Conservation (phyloP, 257 asterid genomes). For the Solanum medicagineum region DNA sequence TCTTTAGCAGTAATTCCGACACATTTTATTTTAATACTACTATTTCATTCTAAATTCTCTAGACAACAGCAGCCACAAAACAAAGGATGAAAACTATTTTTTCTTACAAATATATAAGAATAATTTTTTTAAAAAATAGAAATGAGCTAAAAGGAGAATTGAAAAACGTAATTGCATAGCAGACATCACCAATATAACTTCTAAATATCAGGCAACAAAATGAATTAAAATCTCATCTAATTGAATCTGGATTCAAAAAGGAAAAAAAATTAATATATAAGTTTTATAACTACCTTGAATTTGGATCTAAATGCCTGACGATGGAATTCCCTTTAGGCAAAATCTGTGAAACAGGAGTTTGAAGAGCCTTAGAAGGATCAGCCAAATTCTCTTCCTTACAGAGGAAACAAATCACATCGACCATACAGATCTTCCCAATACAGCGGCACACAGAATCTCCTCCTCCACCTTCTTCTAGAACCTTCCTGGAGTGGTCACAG, state of each 20-base stretch:
- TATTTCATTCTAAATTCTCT: background rate
- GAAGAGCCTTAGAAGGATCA: conserved; percentile 54
- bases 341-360: conserved; percentile 33
- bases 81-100: too few species aligned
- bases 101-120: background rate
- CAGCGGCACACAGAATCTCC: conserved; percentile 20
- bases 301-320: conserved; percentile 55
- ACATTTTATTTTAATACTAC: background rate
- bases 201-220: background rate
- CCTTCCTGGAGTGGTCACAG: conserved; percentile 1
- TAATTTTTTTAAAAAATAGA: background rate
- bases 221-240: background rate
- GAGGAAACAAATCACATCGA: conserved; percentile 55
- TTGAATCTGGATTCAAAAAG: background rate
- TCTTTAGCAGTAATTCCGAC: background rate
- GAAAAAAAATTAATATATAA: background rate
- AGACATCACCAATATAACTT: background rate
- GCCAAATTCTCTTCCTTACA: conserved; percentile 40
- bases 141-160: background rate
- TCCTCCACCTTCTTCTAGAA: background rate
- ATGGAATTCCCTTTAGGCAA: conserved; percentile 23
- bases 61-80: too few species aligned
- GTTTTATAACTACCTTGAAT: conserved; percentile 34
- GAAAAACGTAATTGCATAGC: background rate
- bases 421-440: conserved; percentile 53